Evolutionary conservation across 768 basidiomycete species (phyloP).

Genomic region (Agaricus subrufescens): DNA sequence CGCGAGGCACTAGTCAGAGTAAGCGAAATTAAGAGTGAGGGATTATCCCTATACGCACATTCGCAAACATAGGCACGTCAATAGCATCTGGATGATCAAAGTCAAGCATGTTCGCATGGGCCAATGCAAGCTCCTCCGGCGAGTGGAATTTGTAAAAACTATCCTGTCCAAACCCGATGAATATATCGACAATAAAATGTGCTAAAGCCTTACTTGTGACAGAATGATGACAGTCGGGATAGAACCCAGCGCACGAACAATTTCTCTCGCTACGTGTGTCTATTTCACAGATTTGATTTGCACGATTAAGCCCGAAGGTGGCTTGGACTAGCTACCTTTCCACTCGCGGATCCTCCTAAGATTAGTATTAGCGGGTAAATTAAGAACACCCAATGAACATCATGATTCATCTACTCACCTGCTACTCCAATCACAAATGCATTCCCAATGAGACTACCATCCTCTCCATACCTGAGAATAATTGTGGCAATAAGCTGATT

Average conservation of each 20-base stretch:
- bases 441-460: slow-evolving; percentile 62
- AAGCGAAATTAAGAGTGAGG: background rate
- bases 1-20: slow-evolving; percentile 58
- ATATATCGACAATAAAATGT: background rate
- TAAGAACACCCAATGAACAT: background rate
- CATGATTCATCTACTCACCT: slow-evolving; percentile 38
- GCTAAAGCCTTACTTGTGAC: slow-evolving; percentile 57
- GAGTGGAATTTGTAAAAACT: slow-evolving; percentile 88
- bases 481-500: background rate
- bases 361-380: slow-evolving; percentile 2
- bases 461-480: slow-evolving; percentile 64
- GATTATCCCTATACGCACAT: slow-evolving; percentile 42
- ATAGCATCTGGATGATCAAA: slow-evolving; percentile 93
- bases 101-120: slow-evolving; percentile 75
- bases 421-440: slow-evolving; percentile 86
- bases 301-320: background rate
- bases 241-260: slow-evolving; percentile 75
- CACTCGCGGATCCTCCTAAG: slow-evolving; percentile 80
- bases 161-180: slow-evolving; percentile 46
- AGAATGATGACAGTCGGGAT: slow-evolving; percentile 88
- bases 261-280: slow-evolving; percentile 85
- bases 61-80: slow-evolving; percentile 82
- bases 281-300: slow-evolving; percentile 20
- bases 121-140: slow-evolving; percentile 76
- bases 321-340: slow-evolving; percentile 53